Evolutionary conservation across 1,284 basidiomycete genomes (phyloP), one percentile per base, ranked within the genome.

Genomic region (Taiwanofungus camphoratus): DNA sequence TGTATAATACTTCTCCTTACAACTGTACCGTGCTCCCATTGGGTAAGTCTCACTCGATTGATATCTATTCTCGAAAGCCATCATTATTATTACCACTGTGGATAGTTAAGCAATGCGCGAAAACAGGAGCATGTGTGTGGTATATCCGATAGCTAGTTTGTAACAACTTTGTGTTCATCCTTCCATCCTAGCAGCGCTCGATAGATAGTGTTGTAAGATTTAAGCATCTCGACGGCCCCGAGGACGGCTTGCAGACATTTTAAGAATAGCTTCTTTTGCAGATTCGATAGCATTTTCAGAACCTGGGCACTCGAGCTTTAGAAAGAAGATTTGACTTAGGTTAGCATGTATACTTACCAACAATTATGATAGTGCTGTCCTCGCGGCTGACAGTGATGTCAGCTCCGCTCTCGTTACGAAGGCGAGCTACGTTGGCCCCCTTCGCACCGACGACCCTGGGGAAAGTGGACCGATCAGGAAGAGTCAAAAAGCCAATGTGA

Each of bases 321-420:
- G 44, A 33, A 12, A 32, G 30, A 38, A 33, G 8, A n/a, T 16
- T 9, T 18, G 24, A 23, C 8, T 8, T n/a, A n/a, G n/a, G n/a
- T n/a, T n/a, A 32, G 21, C 3, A 3, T 18, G 13, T 7, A 27
- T 23, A 70, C 83, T 57, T 53, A 92, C 90, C 87, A 39, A 85
- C 77, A 57, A 93, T 86, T 49, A 87, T 79, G 57, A 93, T 91
- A 19, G 82, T 82, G 58, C 74, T 88, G 59, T 87, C 87, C 52
- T 92, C 89, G 53, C 87, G 79, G 62, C 87, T 79, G 50, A 94
- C 88, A 34, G 80, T 88, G 52, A 95, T 92, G 61, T 93, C 90
- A 42, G 91, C 86, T 31, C 89, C 88, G 41, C 87, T 93, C 66
- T 92, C 89, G 44, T 75, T 76, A 47, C 92, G 82, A 37, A 95